Evolutionary conservation across 2,329 filamentous ascomycete genomes (phyloP), one percentile per base, ranked within the genome.

Genomic region (Fusarium hostae): DNA sequence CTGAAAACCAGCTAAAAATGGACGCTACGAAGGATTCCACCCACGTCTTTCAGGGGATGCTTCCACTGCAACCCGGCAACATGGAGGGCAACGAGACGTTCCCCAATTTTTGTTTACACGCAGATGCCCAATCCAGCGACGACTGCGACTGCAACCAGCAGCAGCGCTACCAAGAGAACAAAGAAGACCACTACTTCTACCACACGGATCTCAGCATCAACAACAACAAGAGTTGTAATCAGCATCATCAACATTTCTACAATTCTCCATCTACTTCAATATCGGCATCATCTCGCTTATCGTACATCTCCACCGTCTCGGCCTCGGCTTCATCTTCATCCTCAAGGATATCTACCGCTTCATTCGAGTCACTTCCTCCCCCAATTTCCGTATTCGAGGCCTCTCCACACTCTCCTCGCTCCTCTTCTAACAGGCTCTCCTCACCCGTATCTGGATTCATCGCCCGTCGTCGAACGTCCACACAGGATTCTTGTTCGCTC

Each of bases 31-130:
- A 70, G 56, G 65, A 65, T 69, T 58, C 68, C 39, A 37, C 44
- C 58, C 58, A 63, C 44, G 73, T 35, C 45, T 47, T 63, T 73
- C 74, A 76, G 72, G 75, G 74, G 76, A 73, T 68, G 71, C 67
- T 68, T 52, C 71, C 69, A 60, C 74, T 71, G 74, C 78, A 77
- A 76, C 82, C 80, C 77, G 73, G 81, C 81, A 83, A 82, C 81
- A 72, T 71, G 65, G 74, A 75, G 63, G 66, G 71, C 71, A 78
- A 75, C 64, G 78, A 82, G 74, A 77, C 78, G 75, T 82, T 82
- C 79, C 80, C 81, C 74, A 78, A 80, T 77, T 80, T 82, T 81
- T 84, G 82, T 84, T 84, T 84, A 84, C 81, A 80, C 57, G 40
- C 51, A 15, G 37, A 44, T 16, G 60, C 51, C 65, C 70, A 65